Percentiles rank a stretch among this genome's conserved stretches.
phyloP scores from a whole-genome alignment of 2,329 filamentous ascomycete species.

The Fusarium compactum region DNA sequence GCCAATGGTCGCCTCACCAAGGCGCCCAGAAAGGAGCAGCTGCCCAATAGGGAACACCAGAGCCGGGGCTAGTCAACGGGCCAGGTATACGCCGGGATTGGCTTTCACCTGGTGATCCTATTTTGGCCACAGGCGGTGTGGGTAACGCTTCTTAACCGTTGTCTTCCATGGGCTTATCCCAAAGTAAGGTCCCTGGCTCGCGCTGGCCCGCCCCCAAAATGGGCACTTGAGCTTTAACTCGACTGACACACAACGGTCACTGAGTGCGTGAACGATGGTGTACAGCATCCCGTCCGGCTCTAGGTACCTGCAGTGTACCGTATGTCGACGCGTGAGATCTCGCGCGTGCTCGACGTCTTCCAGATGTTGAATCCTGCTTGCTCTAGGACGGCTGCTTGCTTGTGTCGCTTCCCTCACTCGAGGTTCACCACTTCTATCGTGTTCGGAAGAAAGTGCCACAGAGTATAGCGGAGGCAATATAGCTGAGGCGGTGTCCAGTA shows the following conservation, averaged over 20 bases:
- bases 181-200: slow-evolving; percentile 29
- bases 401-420: slow-evolving; percentile 34
- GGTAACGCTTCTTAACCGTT: slow-evolving; percentile 37
- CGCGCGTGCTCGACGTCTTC: slow-evolving; percentile 26
- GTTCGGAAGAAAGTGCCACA: slow-evolving; percentile 16
- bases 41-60: slow-evolving; percentile 64
- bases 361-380: slow-evolving; percentile 31
- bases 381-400: slow-evolving; percentile 19
- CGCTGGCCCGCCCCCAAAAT: slow-evolving; percentile 42
- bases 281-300: slow-evolving; percentile 26
- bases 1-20: slow-evolving; percentile 60
- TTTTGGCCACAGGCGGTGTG: slow-evolving; percentile 53
- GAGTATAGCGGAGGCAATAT: slow-evolving; percentile 18
- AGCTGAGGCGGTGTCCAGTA: slow-evolving; percentile 8
- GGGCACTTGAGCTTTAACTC: slow-evolving; percentile 40
- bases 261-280: slow-evolving; percentile 28
- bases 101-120: slow-evolving; percentile 46
- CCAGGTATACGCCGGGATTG: slow-evolving; percentile 56
- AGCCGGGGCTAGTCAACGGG: slow-evolving; percentile 61
- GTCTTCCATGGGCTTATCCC: slow-evolving; percentile 36
- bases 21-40: slow-evolving; percentile 58
- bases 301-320: slow-evolving; percentile 37
- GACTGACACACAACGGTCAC: slow-evolving; percentile 44
- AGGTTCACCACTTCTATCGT: slow-evolving; percentile 34
- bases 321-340: slow-evolving; percentile 24